Percentiles rank a stretch among this genome's conserved stretches.
These are phyloP conservation scores for Ogataea pilisensis DNA, from an alignment of 805 yeast species.

Conservation along the genomic window DNA sequence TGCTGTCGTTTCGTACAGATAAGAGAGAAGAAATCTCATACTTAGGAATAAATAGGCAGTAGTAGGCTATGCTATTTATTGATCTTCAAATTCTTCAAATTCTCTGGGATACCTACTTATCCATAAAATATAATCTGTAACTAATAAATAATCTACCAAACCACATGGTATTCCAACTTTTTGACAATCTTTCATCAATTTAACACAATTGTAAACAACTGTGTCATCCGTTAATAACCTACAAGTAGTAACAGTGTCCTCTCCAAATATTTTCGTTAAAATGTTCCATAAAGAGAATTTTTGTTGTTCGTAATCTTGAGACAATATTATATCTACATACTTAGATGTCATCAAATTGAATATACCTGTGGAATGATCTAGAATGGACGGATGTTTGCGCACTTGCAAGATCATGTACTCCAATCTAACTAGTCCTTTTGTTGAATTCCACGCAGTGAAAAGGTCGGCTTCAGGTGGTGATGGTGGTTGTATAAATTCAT, in stretches of 20 bases:
- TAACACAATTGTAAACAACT: background rate
- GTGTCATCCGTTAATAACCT: background rate
- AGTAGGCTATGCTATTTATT: too few species aligned
- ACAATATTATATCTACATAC: background rate
- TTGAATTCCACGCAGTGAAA: constrained; percentile 5
- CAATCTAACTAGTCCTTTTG: constrained; percentile 12
- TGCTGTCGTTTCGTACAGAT: too few species aligned
- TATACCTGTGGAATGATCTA: background rate
- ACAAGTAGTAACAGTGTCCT: background rate
- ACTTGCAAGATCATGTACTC: constrained; percentile 15
- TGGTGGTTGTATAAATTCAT: background rate
- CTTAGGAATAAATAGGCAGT: too few species aligned
- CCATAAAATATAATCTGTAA: background rate
- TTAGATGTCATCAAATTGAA: background rate
- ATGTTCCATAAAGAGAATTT: background rate
- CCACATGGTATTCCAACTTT: background rate
- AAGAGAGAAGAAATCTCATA: too few species aligned
- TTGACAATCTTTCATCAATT: background rate
- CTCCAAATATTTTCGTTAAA: background rate
- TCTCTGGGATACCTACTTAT: background rate
- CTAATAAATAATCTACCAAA: background rate
- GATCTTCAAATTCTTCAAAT: too few species aligned
- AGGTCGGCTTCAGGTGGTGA: constrained; percentile 3
- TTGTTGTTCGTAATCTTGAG: background rate
- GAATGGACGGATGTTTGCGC: constrained; percentile 13